A percentile compares a stretch with the other conserved stretches of the same genome.
Evolutionary conservation across 169 alveolate species (phyloP).

Genomic region (Toxoplasma gondii): DNA sequence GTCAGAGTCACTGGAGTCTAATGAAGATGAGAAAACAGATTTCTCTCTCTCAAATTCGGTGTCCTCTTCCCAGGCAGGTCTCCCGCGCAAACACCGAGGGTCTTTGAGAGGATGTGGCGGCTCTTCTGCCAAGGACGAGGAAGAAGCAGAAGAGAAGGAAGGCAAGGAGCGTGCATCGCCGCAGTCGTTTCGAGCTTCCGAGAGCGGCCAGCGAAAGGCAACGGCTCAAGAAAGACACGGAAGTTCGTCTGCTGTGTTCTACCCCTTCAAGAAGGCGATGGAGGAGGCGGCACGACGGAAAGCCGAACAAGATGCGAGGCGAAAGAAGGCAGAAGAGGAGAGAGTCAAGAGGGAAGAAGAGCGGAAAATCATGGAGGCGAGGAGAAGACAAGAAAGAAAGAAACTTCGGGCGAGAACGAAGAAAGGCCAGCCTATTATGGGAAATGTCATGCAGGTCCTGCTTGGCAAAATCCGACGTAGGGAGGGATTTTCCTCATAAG

Average conservation of each 20-base stretch:
- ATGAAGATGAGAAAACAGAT: neutral
- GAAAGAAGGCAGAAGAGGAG: constrained; percentile 16
- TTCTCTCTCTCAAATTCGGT: too few species aligned
- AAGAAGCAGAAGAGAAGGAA: neutral
- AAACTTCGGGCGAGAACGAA: neutral
- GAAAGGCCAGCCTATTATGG: constrained; percentile 34
- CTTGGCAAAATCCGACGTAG: neutral
- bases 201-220: neutral
- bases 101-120: too few species aligned
- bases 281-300: constrained; percentile 32
- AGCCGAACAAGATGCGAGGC: neutral
- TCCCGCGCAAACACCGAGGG: too few species aligned
- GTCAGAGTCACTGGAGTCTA: neutral
- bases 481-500: neutral
- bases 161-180: neutral
- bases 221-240: neutral
- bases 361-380: neutral
- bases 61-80: too few species aligned
- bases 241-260: neutral
- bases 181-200: neutral
- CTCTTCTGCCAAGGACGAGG: neutral
- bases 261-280: constrained; percentile 16
- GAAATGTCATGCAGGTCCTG: constrained; percentile 15
- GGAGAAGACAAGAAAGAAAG: neutral
- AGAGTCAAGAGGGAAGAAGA: neutral